Base-by-base conservation (phyloP, 75 land plant species). In the Sequoiadendron giganteum region DNA sequence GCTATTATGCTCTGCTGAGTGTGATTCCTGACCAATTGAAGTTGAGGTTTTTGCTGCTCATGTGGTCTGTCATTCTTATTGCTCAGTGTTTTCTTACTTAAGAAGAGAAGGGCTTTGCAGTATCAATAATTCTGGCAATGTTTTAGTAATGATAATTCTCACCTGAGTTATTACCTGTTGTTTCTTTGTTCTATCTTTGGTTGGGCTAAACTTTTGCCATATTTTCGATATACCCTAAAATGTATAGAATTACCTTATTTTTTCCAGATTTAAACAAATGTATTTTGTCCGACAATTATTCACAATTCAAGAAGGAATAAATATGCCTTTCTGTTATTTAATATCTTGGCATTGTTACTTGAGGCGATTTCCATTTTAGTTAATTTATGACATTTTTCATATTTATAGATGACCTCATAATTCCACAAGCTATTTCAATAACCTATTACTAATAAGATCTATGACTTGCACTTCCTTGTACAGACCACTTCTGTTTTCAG, bases 401-500 rank as follows among this genome's bases (percentile, higher is more conserved):
- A 39, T n/a, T 72, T 72, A 68, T 30, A 21, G 5, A 13, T 28
- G 5, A 72, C 75, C 34, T 7, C 30, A 21, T 72, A 8, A 9
- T 72, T 30, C 34, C 30, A 28, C 75, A n/a, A n/a, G 30, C 75
- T 72, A 72, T 28, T 72, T 72, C 34, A 72, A 30, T 30, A 30
- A 30, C 34, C 32, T 72, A n/a, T 72, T 10, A 72, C 75, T 72
- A 30, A 72, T 28, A 2, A 28, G 75, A 72, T 72, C 18, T 75
- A 25, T 86, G 73, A 76, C 76, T 80, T 47, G 40, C 54, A 39
- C 42, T 86, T 34, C 70, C 87, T 30, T 88, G 38, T 90, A 86
- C 94, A 96, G 98, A 92, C 93, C 47, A 75, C 86, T 10, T 88
- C 89, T 42, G 94, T 88, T 52, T 91, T 95, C 49, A 87, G 91